Percentiles rank a stretch among this genome's conserved stretches.
Conservation (phyloP, 2,329 filamentous ascomycete genomes). For the Phialocephala sp. region DNA sequence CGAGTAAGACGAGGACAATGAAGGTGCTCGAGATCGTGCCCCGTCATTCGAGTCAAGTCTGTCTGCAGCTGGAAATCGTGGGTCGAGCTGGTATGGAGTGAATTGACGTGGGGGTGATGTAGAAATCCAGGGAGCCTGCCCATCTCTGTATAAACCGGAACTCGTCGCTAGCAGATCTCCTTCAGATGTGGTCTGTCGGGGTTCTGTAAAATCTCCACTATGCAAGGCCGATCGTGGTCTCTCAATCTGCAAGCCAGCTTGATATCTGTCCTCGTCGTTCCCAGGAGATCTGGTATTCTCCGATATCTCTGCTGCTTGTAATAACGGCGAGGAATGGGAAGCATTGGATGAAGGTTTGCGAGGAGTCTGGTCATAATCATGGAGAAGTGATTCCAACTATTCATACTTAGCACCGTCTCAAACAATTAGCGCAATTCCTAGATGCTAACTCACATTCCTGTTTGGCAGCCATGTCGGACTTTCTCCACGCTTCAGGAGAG, state of each 20-base stretch:
- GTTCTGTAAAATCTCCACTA: slow-evolving; percentile 66
- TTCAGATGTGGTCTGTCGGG: slow-evolving; percentile 21
- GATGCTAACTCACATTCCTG: slow-evolving; percentile 56
- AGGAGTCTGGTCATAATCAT: slow-evolving; percentile 38
- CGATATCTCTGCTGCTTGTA: slow-evolving; percentile 45
- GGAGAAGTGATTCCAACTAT: slow-evolving; percentile 39
- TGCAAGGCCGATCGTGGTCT: slow-evolving; percentile 80
- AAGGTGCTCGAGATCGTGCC: slow-evolving; percentile 51
- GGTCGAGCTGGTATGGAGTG: slow-evolving; percentile 52
- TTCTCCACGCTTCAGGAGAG: slow-evolving; percentile 80
- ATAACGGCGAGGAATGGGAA: slow-evolving; percentile 40
- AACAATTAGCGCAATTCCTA: not conserved
- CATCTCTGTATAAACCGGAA: slow-evolving; percentile 25
- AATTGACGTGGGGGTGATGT: slow-evolving; percentile 63
- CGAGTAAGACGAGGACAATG: slow-evolving; percentile 73
- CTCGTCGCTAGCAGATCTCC: slow-evolving; percentile 23
- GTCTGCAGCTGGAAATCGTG: slow-evolving; percentile 37
- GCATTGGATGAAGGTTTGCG: slow-evolving; percentile 30
- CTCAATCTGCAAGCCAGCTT: slow-evolving; percentile 71
- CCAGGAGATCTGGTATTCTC: slow-evolving; percentile 41
- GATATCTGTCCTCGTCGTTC: slow-evolving; percentile 51
- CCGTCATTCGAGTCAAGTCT: slow-evolving; percentile 21
- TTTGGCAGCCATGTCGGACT: slow-evolving; percentile 76
- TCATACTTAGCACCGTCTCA: slow-evolving; percentile 15
- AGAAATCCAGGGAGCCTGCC: slow-evolving; percentile 52